A percentile compares a stretch with the other conserved stretches of the same genome.
phyloP scores from a whole-genome alignment of 805 yeast genomes.

The Teunomyces pallodes region DNA sequence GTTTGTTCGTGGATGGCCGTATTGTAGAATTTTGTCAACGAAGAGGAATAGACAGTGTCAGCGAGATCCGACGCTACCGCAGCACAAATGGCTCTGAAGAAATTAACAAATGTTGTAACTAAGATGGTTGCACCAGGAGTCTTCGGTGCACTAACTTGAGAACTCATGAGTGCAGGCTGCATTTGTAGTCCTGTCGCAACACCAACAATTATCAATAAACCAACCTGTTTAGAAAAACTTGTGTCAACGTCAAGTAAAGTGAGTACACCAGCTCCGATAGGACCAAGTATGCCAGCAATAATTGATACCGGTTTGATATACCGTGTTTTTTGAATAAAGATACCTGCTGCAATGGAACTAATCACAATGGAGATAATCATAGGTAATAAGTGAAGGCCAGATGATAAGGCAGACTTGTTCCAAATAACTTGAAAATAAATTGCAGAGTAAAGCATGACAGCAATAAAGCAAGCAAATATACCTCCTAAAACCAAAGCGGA shows the following conservation, averaged over 20 bases:
- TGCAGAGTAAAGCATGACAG: constrained; percentile 28
- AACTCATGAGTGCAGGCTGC: constrained; percentile 44
- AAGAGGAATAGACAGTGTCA: constrained; percentile 37
- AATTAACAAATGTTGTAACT: constrained; percentile 45
- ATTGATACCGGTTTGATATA: constrained; percentile 42
- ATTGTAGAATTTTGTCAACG: constrained; percentile 14
- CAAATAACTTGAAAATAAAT: constrained; percentile 50
- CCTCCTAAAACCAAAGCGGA: constrained; percentile 13
- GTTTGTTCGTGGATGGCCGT: constrained; percentile 6
- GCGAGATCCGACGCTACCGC: constrained; percentile 44
- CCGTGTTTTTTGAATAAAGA: constrained; percentile 34
- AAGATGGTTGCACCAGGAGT: constrained; percentile 48
- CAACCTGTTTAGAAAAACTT: constrained; percentile 34
- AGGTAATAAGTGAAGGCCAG: constrained; percentile 48
- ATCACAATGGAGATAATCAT: constrained; percentile 37
- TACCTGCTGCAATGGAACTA: constrained; percentile 37
- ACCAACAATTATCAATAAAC: constrained; percentile 47
- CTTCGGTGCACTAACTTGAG: constrained; percentile 52
- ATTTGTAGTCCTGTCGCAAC: constrained; percentile 45
- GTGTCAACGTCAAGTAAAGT: constrained; percentile 40
- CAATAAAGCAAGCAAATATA: constrained; percentile 18
- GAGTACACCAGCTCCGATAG: constrained; percentile 46
- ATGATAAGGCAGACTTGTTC: constrained; percentile 38
- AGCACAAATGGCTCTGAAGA: constrained; percentile 48
- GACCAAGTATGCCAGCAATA: constrained; percentile 31